Conservation (phyloP, 257 asterid species). For the Thymus quinquecostatus region DNA sequence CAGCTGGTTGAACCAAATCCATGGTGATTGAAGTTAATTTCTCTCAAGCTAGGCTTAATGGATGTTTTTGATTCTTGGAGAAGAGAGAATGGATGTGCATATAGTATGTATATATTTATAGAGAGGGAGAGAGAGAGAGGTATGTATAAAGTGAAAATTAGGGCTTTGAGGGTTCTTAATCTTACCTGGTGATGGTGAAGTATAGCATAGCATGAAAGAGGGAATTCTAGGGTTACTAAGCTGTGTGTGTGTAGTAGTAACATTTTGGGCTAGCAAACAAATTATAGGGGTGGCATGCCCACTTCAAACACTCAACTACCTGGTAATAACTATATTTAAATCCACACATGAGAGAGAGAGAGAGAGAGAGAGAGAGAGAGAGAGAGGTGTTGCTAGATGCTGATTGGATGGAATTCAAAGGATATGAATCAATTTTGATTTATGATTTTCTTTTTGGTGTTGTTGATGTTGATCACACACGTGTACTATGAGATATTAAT, state of each 20-base stretch:
- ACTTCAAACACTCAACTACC: not conserved
- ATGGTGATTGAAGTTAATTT: constrained; percentile 39
- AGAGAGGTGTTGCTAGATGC: no score
- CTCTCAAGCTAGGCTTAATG: not conserved
- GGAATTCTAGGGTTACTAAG: constrained; percentile 49
- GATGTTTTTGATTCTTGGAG: constrained; percentile 23
- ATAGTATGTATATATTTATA: no score
- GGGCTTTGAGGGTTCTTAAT: constrained; percentile 37
- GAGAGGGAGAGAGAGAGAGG: constrained; percentile 13
- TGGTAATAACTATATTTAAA: not conserved
- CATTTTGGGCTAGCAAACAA: constrained; percentile 43
- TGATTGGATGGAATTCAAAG: no score
- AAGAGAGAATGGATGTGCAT: not conserved
- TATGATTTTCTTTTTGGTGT: no score
- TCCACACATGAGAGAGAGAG: no score
- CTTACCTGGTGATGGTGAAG: constrained; percentile 17
- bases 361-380: no score
- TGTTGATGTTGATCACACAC: no score
- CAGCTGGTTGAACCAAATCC: constrained; percentile 64
- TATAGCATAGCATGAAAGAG: constrained; percentile 20
- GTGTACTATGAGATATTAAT: no score
- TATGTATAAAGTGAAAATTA: constrained; percentile 34
- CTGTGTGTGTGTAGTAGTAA: constrained; percentile 18
- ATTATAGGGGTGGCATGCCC: constrained; percentile 29
- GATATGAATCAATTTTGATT: no score